Percentiles rank a stretch among this genome's conserved stretches.
Conservation (phyloP, 1,284 basidiomycete species). For the Austroboletus rostrupii region DNA sequence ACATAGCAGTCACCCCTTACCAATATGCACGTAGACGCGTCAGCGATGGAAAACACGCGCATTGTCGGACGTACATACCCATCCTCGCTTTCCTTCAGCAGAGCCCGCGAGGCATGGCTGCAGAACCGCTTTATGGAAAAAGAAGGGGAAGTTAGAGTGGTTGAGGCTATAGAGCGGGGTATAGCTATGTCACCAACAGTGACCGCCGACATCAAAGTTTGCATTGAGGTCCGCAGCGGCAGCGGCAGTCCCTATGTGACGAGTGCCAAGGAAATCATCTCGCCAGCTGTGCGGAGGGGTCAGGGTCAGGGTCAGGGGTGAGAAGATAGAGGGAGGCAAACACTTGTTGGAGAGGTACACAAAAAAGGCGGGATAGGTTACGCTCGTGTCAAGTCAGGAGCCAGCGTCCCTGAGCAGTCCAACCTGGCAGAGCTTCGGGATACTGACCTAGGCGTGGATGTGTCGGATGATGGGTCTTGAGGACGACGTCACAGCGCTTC, state of each 20-base stretch:
- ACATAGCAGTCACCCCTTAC: too few relatives aligned
- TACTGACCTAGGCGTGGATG: slow-evolving; percentile 14
- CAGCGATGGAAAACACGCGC: too few relatives aligned
- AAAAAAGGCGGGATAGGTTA: slow-evolving; percentile 23
- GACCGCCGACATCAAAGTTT: slow-evolving; percentile 1
- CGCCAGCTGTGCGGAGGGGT: slow-evolving; percentile 16
- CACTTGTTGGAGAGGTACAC: slow-evolving; percentile 29
- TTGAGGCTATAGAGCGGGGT: too few relatives aligned
- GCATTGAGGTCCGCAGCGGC: slow-evolving; percentile 6
- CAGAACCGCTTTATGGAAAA: too few relatives aligned
- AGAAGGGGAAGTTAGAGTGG: too few relatives aligned
- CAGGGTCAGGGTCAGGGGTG: neutral
- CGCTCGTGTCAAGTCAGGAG: slow-evolving; percentile 20
- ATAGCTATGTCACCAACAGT: too few relatives aligned
- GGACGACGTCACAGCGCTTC: slow-evolving; percentile 24
- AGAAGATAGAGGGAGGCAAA: neutral
- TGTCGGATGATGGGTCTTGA: slow-evolving; percentile 19
- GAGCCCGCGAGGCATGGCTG: too few relatives aligned
- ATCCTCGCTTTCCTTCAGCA: too few relatives aligned
- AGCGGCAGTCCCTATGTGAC: slow-evolving; percentile 6
- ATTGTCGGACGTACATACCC: too few relatives aligned
- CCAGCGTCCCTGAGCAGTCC: slow-evolving; percentile 18
- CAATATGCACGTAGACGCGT: too few relatives aligned
- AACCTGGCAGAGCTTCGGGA: slow-evolving; percentile 18
- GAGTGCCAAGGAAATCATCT: slow-evolving; percentile 25